phyloP scores from a whole-genome alignment of 129 eudicot genomes.

The Artemisia argyi region DNA sequence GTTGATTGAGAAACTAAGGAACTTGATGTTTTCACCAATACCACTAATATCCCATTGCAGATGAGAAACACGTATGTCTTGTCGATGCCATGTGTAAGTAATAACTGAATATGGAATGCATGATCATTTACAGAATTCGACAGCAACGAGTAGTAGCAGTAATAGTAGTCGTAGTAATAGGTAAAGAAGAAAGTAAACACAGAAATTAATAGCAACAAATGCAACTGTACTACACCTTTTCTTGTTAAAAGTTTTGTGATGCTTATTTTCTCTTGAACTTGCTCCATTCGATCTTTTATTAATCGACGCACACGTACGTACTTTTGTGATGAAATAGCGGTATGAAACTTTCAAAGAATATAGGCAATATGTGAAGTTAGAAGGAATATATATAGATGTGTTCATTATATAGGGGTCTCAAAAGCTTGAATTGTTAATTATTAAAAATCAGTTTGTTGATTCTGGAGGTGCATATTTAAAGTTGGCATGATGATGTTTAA shows the following conservation, averaged over 20 bases:
- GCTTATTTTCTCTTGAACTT: constrained; percentile 23
- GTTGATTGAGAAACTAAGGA: constrained; percentile 24
- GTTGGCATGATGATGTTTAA: neutral
- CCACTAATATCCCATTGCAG: constrained; percentile 33
- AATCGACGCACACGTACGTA: neutral
- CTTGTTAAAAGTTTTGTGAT: constrained; percentile 10
- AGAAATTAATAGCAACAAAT: constrained; percentile 2
- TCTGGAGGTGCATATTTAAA: neutral
- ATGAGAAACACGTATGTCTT: constrained; percentile 22
- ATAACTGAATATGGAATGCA: neutral
- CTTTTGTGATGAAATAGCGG: neutral
- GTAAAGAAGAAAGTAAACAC: constrained; percentile 4
- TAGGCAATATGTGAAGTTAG: neutral
- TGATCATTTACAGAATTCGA: neutral
- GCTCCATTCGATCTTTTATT: constrained; percentile 21
- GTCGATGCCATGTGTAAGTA: constrained; percentile 18
- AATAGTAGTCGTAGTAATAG: constrained; percentile 5
- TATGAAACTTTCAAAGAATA: constrained; percentile 12
- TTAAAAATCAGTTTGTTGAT: too few relatives aligned
- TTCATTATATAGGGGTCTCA: constrained; percentile 21
- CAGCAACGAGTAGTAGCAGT: constrained; percentile 3
- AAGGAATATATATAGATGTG: neutral
- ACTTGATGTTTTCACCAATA: constrained; percentile 24
- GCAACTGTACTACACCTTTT: constrained; percentile 11
- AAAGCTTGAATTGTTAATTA: too few relatives aligned